Evolutionary conservation across 2,329 filamentous ascomycete genomes (phyloP).

Genomic region (Cercospora brassicicola): DNA sequence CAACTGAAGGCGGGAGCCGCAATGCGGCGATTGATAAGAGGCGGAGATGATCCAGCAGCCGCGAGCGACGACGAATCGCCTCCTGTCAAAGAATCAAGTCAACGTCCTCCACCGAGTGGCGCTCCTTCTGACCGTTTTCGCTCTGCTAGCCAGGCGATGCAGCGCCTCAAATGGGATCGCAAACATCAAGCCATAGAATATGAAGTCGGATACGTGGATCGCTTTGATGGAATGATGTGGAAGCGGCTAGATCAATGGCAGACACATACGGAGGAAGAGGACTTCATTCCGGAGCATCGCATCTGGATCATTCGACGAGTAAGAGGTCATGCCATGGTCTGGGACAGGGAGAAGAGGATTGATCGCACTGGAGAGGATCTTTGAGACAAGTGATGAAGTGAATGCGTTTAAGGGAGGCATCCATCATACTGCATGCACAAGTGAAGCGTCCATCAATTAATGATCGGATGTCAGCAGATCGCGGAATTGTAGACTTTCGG

Average conservation of each 20-base stretch:
- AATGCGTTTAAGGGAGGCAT: neutral
- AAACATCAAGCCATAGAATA: conserved; percentile 33
- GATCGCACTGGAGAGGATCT: conserved; percentile 20
- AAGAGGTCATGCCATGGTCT: conserved; percentile 43
- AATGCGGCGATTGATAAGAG: neutral
- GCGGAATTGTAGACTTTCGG: neutral
- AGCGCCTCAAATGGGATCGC: conserved; percentile 51
- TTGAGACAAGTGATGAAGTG: neutral
- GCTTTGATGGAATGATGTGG: conserved; percentile 53
- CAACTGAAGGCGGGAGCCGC: neutral
- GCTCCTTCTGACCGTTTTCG: conserved; percentile 5
- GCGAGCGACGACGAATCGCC: neutral
- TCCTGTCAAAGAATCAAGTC: neutral
- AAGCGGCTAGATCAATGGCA: conserved; percentile 52
- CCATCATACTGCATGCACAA: neutral
- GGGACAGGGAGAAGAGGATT: conserved; percentile 48
- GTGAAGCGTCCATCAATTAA: neutral
- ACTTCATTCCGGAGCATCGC: conserved; percentile 58
- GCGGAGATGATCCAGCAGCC: neutral
- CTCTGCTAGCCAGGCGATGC: conserved; percentile 17
- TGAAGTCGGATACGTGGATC: conserved; percentile 56
- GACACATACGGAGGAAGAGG: conserved; percentile 55
- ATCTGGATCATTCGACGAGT: conserved; percentile 43
- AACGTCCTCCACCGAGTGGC: neutral
- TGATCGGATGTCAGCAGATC: neutral